A percentile compares a stretch with the other conserved stretches of the same genome.
phyloP scores from a whole-genome alignment of 176 grass and related monocot species.

The Phoenix dactylifera region DNA sequence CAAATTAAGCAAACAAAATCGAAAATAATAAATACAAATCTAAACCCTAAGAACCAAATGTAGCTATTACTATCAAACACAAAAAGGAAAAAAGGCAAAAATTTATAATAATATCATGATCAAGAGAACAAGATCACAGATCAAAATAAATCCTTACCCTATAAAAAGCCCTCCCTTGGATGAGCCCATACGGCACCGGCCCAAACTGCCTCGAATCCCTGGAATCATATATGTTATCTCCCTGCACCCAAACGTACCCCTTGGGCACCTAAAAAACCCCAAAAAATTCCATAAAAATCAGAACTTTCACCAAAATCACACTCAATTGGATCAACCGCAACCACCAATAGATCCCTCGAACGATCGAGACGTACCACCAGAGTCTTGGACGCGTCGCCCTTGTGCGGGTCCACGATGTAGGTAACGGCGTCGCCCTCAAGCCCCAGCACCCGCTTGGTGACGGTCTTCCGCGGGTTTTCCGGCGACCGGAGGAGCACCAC shows the following conservation, averaged over 20 bases:
- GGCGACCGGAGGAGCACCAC: slow-evolving; percentile 60
- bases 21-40: too few species aligned
- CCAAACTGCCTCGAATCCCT: slow-evolving; percentile 78
- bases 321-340: background rate
- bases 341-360: background rate
- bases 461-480: slow-evolving; percentile 52
- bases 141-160: slow-evolving; percentile 33
- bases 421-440: slow-evolving; percentile 51
- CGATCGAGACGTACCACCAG: slow-evolving; percentile 36
- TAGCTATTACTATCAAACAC: too few species aligned
- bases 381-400: slow-evolving; percentile 35
- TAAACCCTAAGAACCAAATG: too few species aligned
- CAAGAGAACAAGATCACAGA: background rate
- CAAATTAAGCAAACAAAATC: too few species aligned
- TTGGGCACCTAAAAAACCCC: slow-evolving; percentile 45
- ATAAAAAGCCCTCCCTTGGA: slow-evolving; percentile 56
- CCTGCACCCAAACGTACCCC: slow-evolving; percentile 88
- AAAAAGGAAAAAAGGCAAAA: background rate
- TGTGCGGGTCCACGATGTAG: slow-evolving; percentile 43
- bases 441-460: slow-evolving; percentile 61
- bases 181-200: slow-evolving; percentile 56
- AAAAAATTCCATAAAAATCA: background rate
- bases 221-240: slow-evolving; percentile 65
- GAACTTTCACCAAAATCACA: background rate
- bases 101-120: background rate